Percentiles rank a stretch among this genome's conserved stretches.
Evolutionary conservation across 352 stramenopile species (phyloP).

Genomic region (Pilasporangium apinafurcum): DNA sequence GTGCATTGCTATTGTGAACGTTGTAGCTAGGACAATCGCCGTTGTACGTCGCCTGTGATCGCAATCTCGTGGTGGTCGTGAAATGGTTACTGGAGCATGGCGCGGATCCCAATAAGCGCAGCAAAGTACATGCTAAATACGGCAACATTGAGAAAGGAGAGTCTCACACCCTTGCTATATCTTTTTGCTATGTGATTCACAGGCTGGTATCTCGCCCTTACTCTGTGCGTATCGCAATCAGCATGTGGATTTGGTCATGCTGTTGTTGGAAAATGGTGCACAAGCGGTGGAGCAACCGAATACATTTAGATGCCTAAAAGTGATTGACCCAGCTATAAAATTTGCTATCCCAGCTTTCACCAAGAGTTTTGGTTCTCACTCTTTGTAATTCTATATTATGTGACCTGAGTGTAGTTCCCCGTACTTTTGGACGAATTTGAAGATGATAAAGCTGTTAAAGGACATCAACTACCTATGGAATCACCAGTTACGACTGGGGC

Average conservation of each 20-base stretch:
- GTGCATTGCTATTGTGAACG: neutral
- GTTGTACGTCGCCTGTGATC: slow-evolving; percentile 49
- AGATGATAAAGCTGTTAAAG: too few species aligned
- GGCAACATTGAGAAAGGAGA: too few species aligned
- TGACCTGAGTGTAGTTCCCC: slow-evolving; percentile 4
- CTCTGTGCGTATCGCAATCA: slow-evolving; percentile 52
- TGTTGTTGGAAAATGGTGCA: slow-evolving; percentile 44
- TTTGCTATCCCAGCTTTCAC: too few species aligned
- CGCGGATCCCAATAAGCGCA: slow-evolving; percentile 41
- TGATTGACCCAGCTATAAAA: too few species aligned
- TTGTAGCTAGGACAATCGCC: slow-evolving; percentile 50
- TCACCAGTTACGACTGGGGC: neutral
- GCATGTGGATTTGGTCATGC: slow-evolving; percentile 26
- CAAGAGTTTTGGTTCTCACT: too few species aligned
- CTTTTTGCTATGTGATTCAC: neutral
- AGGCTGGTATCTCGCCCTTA: slow-evolving; percentile 33
- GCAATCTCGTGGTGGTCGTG: slow-evolving; percentile 25
- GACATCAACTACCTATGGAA: too few species aligned
- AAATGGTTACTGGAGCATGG: slow-evolving; percentile 48
- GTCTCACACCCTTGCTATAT: neutral
- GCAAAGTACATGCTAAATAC: slow-evolving; percentile 43
- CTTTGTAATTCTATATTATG: neutral
- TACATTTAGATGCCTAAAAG: slow-evolving; percentile 31
- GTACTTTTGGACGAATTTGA: slow-evolving; percentile 7
- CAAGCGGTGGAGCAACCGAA: slow-evolving; percentile 19